Conservation (phyloP, 2,329 filamentous ascomycete species). For the Lasiodiplodia theobromae region DNA sequence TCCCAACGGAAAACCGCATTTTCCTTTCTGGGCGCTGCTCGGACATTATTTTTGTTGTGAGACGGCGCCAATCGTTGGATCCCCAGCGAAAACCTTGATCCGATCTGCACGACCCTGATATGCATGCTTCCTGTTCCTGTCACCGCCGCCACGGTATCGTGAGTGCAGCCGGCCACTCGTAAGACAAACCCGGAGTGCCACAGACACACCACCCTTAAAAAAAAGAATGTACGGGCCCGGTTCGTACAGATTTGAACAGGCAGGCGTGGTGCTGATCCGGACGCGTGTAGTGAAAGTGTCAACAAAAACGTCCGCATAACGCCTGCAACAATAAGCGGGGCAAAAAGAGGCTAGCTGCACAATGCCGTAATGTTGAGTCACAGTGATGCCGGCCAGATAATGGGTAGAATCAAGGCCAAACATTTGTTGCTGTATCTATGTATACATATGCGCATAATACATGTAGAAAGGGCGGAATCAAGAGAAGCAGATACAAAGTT, state of each 20-base stretch:
- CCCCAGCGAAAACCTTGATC: neutral
- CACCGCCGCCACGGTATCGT: conserved; percentile 17
- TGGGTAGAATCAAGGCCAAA: neutral
- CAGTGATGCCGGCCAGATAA: neutral
- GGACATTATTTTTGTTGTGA: neutral
- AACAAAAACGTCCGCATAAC: neutral
- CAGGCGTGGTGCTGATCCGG: neutral
- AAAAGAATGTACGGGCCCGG: neutral
- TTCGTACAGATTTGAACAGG: neutral
- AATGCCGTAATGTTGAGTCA: neutral
- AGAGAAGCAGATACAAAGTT: neutral
- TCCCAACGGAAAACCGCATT: neutral
- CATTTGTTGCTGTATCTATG: neutral
- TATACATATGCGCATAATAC: neutral
- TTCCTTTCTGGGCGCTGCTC: neutral
- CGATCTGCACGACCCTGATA: conserved; percentile 14
- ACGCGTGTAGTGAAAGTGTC: neutral
- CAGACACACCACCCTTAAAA: neutral
- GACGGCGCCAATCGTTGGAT: conserved; percentile 3
- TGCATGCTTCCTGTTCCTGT: conserved; percentile 24
- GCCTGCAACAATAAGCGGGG: too few relatives aligned
- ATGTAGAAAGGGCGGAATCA: neutral
- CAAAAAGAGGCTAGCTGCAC: neutral
- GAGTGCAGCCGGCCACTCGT: neutral
- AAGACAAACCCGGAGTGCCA: conserved; percentile 3